Evolutionary conservation across 106 monocot genomes (phyloP), one percentile per base, ranked within the genome.

Genomic region (Acanthochlamys bracteata): DNA sequence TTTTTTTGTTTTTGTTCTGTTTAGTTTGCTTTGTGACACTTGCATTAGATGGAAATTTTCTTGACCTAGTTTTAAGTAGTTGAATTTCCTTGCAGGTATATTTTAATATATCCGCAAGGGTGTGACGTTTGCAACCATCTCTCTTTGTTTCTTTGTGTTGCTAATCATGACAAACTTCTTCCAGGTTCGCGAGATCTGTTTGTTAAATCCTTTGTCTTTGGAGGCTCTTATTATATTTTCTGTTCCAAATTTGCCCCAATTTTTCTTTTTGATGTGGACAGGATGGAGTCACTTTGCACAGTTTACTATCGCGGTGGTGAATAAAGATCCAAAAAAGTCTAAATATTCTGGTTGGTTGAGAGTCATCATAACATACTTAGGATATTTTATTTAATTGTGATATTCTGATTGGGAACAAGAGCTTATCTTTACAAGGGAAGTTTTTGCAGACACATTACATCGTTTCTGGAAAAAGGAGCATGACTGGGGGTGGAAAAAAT

Each of bases 401-500:
- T 45, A 12, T n/a, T 63, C 19, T 63, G 56, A 20, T 1, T 56
- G 27, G 20, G 21, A 23, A 55, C 55, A 25, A 22, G n/a, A 53
- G 55, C 61, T 77, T 65, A 71, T 42, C 41, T 15, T 65, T 39
- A 16, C 39, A 46, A 66, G 71, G 21, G 10, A 39, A 54, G 54
- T 61, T 49, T 55, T 74, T 81, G 57, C 75, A 96, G 90, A 96
- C 80, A 90, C 95, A 23, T 75, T 96, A 46, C 95, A 96, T 47
- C 79, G 84, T 1, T 96, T 96, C 69, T 90, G 95, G 83, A 96
- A 96, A 65, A 90, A 95, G 71, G 95, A 96, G 66, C 95, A 90
- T 72, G 89, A 94, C 58, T 94, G 94, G 94, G 94, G 94, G 1
- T 94, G 94, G 94, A 94, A 94, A 74, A 94, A 94, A 46, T 94